phyloP scores from a whole-genome alignment of 2,329 filamentous ascomycete species.

The Paecilomyces sp. region DNA sequence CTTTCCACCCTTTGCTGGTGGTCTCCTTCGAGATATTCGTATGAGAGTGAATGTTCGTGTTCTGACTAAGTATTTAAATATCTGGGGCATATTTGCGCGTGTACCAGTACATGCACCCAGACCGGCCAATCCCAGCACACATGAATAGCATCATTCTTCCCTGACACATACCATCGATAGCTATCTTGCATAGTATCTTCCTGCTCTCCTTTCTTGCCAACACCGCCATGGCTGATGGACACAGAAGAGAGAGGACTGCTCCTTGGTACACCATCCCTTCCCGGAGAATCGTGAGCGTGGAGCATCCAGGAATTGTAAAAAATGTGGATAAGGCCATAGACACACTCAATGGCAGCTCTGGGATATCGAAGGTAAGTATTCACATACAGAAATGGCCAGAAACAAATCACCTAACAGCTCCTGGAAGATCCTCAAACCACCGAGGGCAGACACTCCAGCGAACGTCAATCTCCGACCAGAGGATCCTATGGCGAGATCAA shows the following conservation, averaged over 20 bases:
- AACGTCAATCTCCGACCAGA: constrained; percentile 73
- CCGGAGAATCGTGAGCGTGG: constrained; percentile 52
- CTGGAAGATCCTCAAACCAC: constrained; percentile 38
- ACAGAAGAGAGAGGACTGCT: constrained; percentile 21
- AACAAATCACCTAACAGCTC: background rate
- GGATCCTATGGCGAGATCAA: constrained; percentile 69
- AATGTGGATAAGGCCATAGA: constrained; percentile 58
- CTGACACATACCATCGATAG: background rate
- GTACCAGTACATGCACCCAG: background rate
- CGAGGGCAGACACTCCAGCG: constrained; percentile 42
- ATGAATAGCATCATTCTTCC: constrained; percentile 1
- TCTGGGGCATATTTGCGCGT: background rate
- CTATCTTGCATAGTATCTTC: background rate
- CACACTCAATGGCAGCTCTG: constrained; percentile 52
- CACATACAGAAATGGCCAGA: background rate
- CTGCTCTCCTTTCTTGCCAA: background rate
- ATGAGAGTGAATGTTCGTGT: background rate
- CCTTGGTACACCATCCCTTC: constrained; percentile 47
- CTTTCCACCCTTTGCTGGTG: background rate
- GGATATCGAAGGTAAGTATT: constrained; percentile 44
- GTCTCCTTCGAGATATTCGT: background rate
- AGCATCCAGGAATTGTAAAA: constrained; percentile 60
- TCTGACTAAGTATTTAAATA: background rate
- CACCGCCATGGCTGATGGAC: constrained; percentile 14
- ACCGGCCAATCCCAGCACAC: background rate